Evolutionary conservation across 2,329 filamentous ascomycete species (phyloP), one percentile per base, ranked within the genome.

Genomic region (Dothidotthia symphoricarpi): DNA sequence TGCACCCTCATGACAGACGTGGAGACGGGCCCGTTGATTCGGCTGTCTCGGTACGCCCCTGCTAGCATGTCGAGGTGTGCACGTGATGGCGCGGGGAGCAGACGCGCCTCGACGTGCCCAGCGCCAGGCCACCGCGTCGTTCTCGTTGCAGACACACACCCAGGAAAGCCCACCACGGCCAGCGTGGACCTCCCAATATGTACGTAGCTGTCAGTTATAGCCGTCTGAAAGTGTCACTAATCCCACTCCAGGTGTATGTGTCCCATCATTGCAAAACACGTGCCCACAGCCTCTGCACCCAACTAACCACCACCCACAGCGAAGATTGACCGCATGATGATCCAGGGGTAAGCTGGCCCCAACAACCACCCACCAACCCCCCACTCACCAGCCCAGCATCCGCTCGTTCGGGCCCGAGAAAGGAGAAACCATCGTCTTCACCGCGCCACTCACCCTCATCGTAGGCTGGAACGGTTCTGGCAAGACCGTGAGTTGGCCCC

Each of bases 391-490:
- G n/a, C 34, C 6, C 25, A 81, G 81, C 64, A 75, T 88, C 53
- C 88, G 91, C 54, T 96, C 91, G 40, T 97, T 97, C 66, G 86
- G 85, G 67, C 85, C 86, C 49, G 75, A 76, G 28, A 74, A 77
- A 43, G 78, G 78, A 49, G 86, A 96, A 69, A 84, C 80, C 25
- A 95, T 97, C 46, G 78, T 85, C 53, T 97, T 98, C 66, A 83
- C 89, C 50, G 85, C 87, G 1, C 94, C 93, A 16, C 77, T 98
- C 39, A 98, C 93, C 10, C 78, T 98, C 46, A 98, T 98, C 53
- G 94, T 98, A 41, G 93, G 93, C 41, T 88, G 89, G 69, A 98
- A 98, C 72, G 93, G 93, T 38, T 97, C 91, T 1, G 93, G 93
- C 46, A 98, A 98, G 73, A 98, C 93, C 8, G 76, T 79, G 69